phyloP scores from a whole-genome alignment of 768 basidiomycete species.

The Sutorius australiensis region DNA sequence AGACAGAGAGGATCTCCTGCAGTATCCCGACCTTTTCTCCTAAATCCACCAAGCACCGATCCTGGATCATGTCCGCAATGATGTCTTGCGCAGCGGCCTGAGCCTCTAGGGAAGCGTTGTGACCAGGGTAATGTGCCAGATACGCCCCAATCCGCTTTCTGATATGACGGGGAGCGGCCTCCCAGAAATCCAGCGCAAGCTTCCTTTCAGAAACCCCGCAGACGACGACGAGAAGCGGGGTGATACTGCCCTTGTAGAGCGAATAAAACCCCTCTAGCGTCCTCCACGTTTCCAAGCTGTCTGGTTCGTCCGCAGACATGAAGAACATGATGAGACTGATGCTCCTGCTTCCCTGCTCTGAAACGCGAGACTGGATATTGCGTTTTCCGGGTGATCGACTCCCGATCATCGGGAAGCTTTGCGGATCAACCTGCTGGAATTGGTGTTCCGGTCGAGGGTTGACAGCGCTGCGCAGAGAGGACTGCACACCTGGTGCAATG shows the following conservation, averaged over 20 bases:
- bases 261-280: constrained; percentile 14
- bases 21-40: constrained; percentile 15
- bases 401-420: background rate
- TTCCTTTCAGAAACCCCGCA: constrained; percentile 1
- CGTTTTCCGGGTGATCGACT: background rate
- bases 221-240: constrained; percentile 19
- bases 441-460: constrained; percentile 3
- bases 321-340: constrained; percentile 16
- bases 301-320: constrained; percentile 3
- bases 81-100: constrained; percentile 8
- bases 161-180: constrained; percentile 7
- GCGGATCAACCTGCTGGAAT: constrained; percentile 16
- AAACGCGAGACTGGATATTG: background rate
- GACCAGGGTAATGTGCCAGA: constrained; percentile 14
- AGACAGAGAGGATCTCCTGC: constrained; percentile 14
- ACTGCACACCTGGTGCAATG: constrained; percentile 9
- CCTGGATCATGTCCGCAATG: constrained; percentile 11
- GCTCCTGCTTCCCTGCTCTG: constrained; percentile 1
- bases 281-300: constrained; percentile 8
- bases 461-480: background rate
- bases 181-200: constrained; percentile 12
- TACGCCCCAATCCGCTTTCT: constrained; percentile 5
- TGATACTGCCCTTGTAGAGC: constrained; percentile 11
- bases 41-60: constrained; percentile 14
- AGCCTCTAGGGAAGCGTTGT: constrained; percentile 1